Evolutionary conservation across 331 rosid genomes (phyloP).

Genomic region (Pyrus hybrid): DNA sequence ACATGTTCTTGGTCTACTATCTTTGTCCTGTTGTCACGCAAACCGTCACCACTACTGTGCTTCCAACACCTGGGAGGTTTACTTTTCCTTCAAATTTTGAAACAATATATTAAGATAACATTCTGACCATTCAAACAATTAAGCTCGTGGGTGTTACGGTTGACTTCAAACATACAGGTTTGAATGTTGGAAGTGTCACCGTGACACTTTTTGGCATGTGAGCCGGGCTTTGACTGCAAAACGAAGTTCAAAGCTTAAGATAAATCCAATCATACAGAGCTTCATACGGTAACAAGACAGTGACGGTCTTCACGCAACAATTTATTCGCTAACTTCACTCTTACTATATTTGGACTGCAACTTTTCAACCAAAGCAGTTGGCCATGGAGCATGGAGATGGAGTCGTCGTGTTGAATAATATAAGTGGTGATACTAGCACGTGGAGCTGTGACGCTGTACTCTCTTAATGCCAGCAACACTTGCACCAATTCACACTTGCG

Average conservation of each 20-base stretch:
- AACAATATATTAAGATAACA: not conserved
- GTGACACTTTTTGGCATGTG: not conserved
- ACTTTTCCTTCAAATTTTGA: not conserved
- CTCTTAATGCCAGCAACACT: too few species aligned
- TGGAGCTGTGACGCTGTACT: too few species aligned
- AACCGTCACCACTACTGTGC: not conserved
- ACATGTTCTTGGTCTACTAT: not conserved
- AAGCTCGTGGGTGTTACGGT: not conserved
- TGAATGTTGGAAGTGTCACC: not conserved
- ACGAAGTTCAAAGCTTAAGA: not conserved
- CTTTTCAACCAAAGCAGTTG: not conserved
- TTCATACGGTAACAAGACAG: too few species aligned
- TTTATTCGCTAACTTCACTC: not conserved
- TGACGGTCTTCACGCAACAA: too few species aligned
- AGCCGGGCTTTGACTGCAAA: not conserved
- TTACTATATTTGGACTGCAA: not conserved
- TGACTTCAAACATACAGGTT: not conserved
- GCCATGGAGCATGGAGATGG: too few species aligned
- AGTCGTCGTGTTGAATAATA: too few species aligned
- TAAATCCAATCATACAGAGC: too few species aligned
- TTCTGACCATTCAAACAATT: not conserved
- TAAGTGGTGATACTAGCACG: too few species aligned
- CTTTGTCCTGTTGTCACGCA: not conserved
- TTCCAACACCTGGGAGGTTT: not conserved
- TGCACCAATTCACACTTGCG: too few species aligned